Conservation (phyloP, 78 protist genomes). For the Blattamonas nauphoetae region DNA sequence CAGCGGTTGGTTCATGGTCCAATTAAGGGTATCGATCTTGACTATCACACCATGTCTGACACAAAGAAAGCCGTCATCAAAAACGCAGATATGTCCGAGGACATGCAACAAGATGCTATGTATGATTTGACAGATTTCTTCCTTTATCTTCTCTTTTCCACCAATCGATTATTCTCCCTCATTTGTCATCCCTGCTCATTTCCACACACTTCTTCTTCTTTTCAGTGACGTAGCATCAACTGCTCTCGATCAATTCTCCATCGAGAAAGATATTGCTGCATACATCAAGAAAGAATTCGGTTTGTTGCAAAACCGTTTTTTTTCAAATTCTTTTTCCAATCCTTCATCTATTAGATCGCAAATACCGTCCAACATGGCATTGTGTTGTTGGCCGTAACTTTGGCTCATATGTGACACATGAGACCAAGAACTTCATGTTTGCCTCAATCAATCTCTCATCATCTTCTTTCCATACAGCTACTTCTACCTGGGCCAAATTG, state of each 20-base stretch:
- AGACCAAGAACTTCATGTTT: conserved; percentile 62
- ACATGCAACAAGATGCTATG: conserved; percentile 91
- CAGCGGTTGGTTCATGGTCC: too few relatives aligned
- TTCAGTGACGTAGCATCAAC: conserved; percentile 1
- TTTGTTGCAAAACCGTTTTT: background rate
- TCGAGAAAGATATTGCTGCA: conserved; percentile 91
- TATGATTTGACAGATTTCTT: conserved; percentile 33
- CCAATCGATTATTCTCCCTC: conserved; percentile 73
- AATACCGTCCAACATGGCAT: conserved; percentile 94
- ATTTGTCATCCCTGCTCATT: conserved; percentile 2
- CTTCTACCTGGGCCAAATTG: conserved; percentile 89
- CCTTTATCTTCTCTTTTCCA: conserved; percentile 80
- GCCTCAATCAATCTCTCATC: background rate
- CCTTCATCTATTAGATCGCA: conserved; percentile 74
- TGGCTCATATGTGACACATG: conserved; percentile 96
- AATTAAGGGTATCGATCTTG: too few relatives aligned
- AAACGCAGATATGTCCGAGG: conserved; percentile 77
- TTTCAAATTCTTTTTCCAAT: background rate
- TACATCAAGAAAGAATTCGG: conserved; percentile 33
- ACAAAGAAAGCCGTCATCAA: conserved; percentile 62
- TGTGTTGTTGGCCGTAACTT: conserved; percentile 95
- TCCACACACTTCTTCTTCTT: background rate
- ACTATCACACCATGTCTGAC: conserved; percentile 26
- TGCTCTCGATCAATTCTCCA: conserved; percentile 75
- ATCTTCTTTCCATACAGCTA: conserved; percentile 65